Evolutionary conservation across 495 filamentous ascomycete genomes (phyloP), one percentile per base, ranked within the genome.

Genomic region (Penicillium subrubescens): DNA sequence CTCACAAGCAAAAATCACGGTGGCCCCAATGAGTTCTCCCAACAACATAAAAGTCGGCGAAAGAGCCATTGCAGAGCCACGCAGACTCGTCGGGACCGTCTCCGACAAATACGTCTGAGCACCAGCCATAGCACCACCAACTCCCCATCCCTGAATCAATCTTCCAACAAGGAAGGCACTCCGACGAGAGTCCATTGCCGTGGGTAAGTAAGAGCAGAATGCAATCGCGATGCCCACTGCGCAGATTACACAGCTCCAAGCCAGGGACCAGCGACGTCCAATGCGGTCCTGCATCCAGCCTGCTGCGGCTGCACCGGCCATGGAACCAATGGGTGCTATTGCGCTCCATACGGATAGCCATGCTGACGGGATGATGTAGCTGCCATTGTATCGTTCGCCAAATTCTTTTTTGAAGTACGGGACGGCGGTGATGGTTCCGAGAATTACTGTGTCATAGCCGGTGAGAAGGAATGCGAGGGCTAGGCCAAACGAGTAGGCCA

Each of bases 51-150:
- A 81, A 0, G 74, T 73, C 0, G 81, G 78, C 41, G 80, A 79
- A 8, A 82, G 71, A 0, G 77, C 75, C 53, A 83, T 73, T 15
- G 76, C 69, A 0, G 77, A 75, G 12, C 79, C 79, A 35, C 81
- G 73, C 41, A 83, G 63, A 5, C 66, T 63, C 3, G 75, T 64
- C 0, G 79, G 78, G 10, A 82, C 70, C 23, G 78, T 70, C 56
- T 83, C 81, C 2, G 79, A 81, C 54, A 82, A 69, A 66, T 83
- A 82, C 0, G 81, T 82, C 65, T 81, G 77, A 8, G 75, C 72
- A 10, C 75, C 71, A 46, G 75, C 72, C 73, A 78, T 77, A 29
- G 79, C 64, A 59, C 77, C 73, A 5, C 80, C 77, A 12, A 81
- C 72, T 1, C 75, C 75, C 59, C 71, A 66, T 5, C 81, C 78